Evolutionary conservation across 148 eudicot genomes (phyloP).

Genomic region (Amaranthus cruentus): DNA sequence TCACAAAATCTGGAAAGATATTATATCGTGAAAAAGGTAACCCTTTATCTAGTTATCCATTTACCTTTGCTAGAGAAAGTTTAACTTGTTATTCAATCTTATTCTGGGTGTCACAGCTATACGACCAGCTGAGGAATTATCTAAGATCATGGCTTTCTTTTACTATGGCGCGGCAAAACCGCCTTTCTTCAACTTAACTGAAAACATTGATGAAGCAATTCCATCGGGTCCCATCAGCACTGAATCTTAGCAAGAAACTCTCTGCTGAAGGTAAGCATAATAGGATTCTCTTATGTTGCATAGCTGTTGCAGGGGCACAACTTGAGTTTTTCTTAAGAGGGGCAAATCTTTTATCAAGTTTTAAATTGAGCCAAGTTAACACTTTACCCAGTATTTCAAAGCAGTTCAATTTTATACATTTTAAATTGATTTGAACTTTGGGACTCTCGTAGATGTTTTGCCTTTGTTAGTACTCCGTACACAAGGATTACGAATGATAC

Average conservation of each 20-base stretch:
- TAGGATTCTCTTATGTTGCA: background rate
- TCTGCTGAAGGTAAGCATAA: constrained; percentile 6
- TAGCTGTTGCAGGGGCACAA: background rate
- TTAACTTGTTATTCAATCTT: background rate
- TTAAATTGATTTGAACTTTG: background rate
- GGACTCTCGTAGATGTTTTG: too few species aligned
- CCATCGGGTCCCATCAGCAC: constrained; percentile 39
- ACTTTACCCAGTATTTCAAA: too few species aligned
- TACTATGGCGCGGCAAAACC: constrained; percentile 92
- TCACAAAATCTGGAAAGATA: constrained; percentile 89
- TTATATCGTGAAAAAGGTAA: constrained; percentile 89
- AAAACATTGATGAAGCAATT: constrained; percentile 48
- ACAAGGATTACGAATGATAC: too few species aligned
- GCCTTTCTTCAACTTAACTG: constrained; percentile 37
- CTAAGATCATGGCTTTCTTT: constrained; percentile 94
- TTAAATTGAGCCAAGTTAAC: too few species aligned
- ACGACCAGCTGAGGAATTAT: constrained; percentile 76
- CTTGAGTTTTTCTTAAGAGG: background rate
- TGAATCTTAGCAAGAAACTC: constrained; percentile 13
- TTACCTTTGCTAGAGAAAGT: background rate
- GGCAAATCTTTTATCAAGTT: too few species aligned
- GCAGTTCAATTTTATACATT: too few species aligned
- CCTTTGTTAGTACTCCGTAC: too few species aligned
- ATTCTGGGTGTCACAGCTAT: constrained; percentile 35
- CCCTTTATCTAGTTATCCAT: background rate